Base-by-base conservation (phyloP, 345 rosid species). In the Pseudoturritis turrita region DNA sequence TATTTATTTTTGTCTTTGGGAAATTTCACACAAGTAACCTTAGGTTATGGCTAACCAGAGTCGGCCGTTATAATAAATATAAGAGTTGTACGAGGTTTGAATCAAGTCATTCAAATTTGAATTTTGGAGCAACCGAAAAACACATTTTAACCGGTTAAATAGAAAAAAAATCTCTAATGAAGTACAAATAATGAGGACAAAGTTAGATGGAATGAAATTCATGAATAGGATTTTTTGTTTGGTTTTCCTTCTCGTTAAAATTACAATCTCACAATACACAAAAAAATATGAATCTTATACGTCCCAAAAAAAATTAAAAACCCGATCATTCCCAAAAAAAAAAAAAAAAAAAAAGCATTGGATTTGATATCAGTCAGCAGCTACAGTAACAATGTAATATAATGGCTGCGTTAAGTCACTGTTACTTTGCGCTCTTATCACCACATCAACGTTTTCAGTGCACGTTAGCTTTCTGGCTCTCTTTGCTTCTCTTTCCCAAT, bases 401-500 rank as follows among this genome's bases (percentile, higher is more conserved):
- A 70, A 41, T 22, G 71, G 76, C 21, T 69, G 67, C 67, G 62
- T 22, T 31, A 40, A 31, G 60, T 44, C 45, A 21, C 22, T 71
- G 23, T 36, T 53, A 10, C 22, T 36, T 19, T 74, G 55, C 58
- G 50, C 35, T 29, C 62, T 76, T 1, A 76, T 76, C 11, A 63
- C 54, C 17, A 76, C 79, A 40, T 79, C 84, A 6, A 73, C 76
- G 40, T 43, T 43, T 52, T 66, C 82, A 3, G 56, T 10, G 63
- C 77, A 79, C 61, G 89, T 86, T 49, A 93, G 81, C 81, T 63
- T 51, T 44, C 78, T 83, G 3, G 97, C 90, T 63, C 90, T 73
- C 77, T 41, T 72, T 1, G 92, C 87, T 78, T 90, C 88, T 59
- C 79, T 74, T 26, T 79, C 83, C 98, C 97, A 93, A 71, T 90